These are phyloP conservation scores for Hypoxylon fragiforme DNA, from an alignment of 495 filamentous ascomycete species.

Conservation along the genomic window DNA sequence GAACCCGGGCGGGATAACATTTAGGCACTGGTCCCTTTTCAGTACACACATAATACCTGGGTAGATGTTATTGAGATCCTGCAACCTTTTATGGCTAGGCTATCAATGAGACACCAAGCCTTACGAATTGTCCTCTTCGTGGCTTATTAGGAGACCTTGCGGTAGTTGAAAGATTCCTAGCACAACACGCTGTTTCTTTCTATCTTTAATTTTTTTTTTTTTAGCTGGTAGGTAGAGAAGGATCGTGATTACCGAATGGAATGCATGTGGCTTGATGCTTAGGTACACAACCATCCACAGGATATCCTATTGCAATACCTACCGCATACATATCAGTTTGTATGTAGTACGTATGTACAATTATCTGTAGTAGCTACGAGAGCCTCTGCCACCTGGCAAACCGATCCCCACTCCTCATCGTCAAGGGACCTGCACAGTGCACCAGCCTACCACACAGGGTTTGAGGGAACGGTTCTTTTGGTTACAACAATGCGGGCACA, in stretches of 20 bases:
- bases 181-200: too few species aligned
- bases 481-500: conserved; percentile 33
- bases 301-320: too few species aligned
- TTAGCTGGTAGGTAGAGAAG: neutral
- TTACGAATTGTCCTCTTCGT: conserved; percentile 1
- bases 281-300: conserved; percentile 1
- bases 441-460: conserved; percentile 6
- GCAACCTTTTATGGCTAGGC: conserved; percentile 2
- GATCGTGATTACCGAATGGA: conserved; percentile 14
- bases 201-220: too few species aligned
- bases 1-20: neutral
- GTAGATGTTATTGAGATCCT: conserved; percentile 3
- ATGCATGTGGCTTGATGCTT: conserved; percentile 7
- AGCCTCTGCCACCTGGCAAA: conserved; percentile 27
- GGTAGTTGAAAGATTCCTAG: neutral
- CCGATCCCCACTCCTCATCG: conserved; percentile 12
- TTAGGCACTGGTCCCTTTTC: too few species aligned
- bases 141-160: neutral
- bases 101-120: conserved; percentile 17
- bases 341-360: too few species aligned
- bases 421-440: conserved; percentile 23
- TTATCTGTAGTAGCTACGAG: too few species aligned
- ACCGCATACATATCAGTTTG: too few species aligned
- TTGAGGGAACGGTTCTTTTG: conserved; percentile 24
- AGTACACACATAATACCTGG: too few species aligned